These are phyloP conservation scores for Pisolithus orientalis DNA, from an alignment of 768 basidiomycete genomes.

Conservation along the genomic window DNA sequence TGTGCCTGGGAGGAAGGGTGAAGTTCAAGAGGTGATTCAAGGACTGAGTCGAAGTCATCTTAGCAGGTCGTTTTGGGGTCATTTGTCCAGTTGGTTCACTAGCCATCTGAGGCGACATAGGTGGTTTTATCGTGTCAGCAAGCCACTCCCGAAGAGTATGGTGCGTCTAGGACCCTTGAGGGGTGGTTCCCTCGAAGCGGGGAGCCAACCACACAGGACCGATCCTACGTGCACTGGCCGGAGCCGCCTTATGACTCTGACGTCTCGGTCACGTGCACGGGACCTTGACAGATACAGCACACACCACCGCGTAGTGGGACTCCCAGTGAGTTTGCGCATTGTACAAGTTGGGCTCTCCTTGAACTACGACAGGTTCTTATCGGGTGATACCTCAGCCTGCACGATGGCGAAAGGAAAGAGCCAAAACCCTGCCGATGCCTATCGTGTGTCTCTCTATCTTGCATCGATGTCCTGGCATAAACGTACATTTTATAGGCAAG, in stretches of 20 bases:
- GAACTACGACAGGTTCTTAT: too few species aligned
- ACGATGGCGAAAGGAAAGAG: conserved; percentile 81
- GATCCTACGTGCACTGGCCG: background rate
- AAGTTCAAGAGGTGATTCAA: conserved; percentile 90
- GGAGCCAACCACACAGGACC: conserved; percentile 25
- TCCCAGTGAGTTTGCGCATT: too few species aligned
- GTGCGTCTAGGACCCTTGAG: conserved; percentile 8
- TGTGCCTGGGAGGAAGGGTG: conserved; percentile 81
- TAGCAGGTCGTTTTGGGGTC: conserved; percentile 53
- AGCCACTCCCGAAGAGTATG: background rate
- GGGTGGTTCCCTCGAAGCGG: conserved; percentile 45
- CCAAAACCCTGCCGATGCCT: conserved; percentile 92
- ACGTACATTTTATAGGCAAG: conserved; percentile 54
- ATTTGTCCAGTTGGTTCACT: conserved; percentile 20
- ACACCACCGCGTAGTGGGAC: too few species aligned
- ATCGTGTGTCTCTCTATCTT: conserved; percentile 49
- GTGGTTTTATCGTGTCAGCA: conserved; percentile 15
- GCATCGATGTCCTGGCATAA: conserved; percentile 1
- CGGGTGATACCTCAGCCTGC: background rate
- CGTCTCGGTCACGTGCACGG: background rate
- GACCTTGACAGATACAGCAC: background rate
- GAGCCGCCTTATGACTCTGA: background rate
- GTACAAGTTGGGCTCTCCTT: too few species aligned
- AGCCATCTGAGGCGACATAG: conserved; percentile 25
- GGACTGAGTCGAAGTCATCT: conserved; percentile 64